These are phyloP conservation scores for Lentinula lateritia DNA, from an alignment of 768 basidiomycete genomes.

Conservation along the genomic window DNA sequence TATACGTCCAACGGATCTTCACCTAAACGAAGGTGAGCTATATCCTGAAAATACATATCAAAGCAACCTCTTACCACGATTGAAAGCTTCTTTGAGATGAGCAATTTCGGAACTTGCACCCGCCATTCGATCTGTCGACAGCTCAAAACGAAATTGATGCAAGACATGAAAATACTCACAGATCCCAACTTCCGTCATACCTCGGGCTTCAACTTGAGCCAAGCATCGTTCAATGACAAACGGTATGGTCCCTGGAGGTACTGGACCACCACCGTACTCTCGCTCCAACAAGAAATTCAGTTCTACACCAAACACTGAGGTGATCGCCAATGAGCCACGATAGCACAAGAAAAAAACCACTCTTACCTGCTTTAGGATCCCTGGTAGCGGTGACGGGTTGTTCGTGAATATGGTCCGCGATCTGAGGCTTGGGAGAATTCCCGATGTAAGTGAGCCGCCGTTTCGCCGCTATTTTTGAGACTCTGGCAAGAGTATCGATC, in stretches of 20 bases:
- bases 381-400: slow-evolving; percentile 51
- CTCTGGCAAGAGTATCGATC: slow-evolving; percentile 68
- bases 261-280: slow-evolving; percentile 46
- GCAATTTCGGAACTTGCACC: slow-evolving; percentile 70
- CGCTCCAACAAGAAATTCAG: slow-evolving; percentile 63
- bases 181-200: slow-evolving; percentile 77
- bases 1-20: slow-evolving; percentile 52
- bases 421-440: slow-evolving; percentile 64
- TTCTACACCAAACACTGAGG: slow-evolving; percentile 70
- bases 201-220: slow-evolving; percentile 66
- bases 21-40: slow-evolving; percentile 26
- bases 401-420: slow-evolving; percentile 69
- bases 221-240: slow-evolving; percentile 61
- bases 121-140: slow-evolving; percentile 66
- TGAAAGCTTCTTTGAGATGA: slow-evolving; percentile 67
- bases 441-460: slow-evolving; percentile 79
- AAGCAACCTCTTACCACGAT: slow-evolving; percentile 44
- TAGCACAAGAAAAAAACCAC: background rate
- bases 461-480: slow-evolving; percentile 70
- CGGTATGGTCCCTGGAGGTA: slow-evolving; percentile 58
- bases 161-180: slow-evolving; percentile 41
- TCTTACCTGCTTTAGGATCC: slow-evolving; percentile 74
- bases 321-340: slow-evolving; percentile 5
- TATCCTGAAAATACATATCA: background rate
- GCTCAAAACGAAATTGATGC: background rate